Percentiles rank a stretch among this genome's conserved stretches.
Conservation (phyloP, 148 eudicot genomes). For the Limonium bicolor region DNA sequence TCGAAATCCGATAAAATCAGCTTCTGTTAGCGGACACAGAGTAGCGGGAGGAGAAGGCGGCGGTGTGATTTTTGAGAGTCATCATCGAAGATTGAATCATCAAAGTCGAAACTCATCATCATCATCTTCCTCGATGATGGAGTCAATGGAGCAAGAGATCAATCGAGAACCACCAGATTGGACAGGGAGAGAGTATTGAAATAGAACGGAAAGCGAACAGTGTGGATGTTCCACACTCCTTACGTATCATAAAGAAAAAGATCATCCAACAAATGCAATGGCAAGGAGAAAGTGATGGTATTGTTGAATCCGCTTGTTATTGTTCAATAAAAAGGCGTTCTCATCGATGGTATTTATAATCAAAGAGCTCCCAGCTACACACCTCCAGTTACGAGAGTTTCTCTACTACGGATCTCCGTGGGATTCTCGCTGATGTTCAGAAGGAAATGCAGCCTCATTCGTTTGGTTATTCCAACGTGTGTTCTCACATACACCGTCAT, state of each 20-base stretch:
- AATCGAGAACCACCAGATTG: constrained; percentile 5
- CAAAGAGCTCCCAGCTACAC: constrained; percentile 50
- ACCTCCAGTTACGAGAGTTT: constrained; percentile 48
- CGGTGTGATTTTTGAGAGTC: neutral
- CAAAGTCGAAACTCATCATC: too few species aligned
- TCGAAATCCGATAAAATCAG: neutral
- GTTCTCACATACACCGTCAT: constrained; percentile 66
- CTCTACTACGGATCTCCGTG: constrained; percentile 60
- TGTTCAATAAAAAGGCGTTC: constrained; percentile 36
- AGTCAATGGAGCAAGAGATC: constrained; percentile 6
- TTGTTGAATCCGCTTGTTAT: constrained; percentile 1
- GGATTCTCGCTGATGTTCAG: constrained; percentile 47
- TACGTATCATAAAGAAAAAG: constrained; percentile 1
- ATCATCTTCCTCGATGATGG: too few species aligned
- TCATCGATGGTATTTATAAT: constrained; percentile 90
- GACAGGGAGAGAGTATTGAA: neutral
- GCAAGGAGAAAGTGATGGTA: neutral
- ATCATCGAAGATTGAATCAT: neutral
- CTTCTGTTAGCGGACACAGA: neutral
- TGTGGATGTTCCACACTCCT: constrained; percentile 4
- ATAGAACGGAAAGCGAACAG: constrained; percentile 1
- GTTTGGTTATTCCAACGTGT: constrained; percentile 90
- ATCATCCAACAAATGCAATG: constrained; percentile 1
- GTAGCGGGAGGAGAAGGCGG: too few species aligned
- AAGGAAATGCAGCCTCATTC: constrained; percentile 70